Percentiles rank a stretch among this genome's conserved stretches.
Evolutionary conservation across 306 rosid species (phyloP).

Genomic region (Acmispon strigosus): DNA sequence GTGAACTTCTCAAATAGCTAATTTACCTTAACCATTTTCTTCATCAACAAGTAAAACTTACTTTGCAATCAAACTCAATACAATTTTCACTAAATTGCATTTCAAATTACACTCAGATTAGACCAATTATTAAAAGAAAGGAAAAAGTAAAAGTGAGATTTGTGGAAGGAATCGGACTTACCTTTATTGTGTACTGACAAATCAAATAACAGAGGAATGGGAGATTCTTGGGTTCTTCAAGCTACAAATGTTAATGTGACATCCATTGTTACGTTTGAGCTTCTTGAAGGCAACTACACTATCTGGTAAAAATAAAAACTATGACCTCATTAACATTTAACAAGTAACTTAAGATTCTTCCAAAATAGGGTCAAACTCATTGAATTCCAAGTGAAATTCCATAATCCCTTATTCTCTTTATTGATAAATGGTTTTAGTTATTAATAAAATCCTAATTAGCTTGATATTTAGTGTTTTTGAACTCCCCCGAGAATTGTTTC

Average conservation of each 20-base stretch:
- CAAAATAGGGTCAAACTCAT: not conserved
- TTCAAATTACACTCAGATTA: not conserved
- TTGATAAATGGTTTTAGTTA: no score
- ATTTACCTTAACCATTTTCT: no score
- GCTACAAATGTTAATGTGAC: not conserved
- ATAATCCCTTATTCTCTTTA: not conserved
- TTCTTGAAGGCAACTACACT: constrained; percentile 3
- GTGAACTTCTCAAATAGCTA: no score
- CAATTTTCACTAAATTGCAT: not conserved
- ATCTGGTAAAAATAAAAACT: not conserved
- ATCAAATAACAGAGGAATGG: not conserved
- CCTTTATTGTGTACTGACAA: not conserved
- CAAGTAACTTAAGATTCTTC: not conserved
- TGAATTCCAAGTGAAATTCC: not conserved
- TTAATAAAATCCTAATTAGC: no score
- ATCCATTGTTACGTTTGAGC: constrained; percentile 8
- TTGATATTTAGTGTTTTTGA: not conserved
- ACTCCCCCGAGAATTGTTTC: no score
- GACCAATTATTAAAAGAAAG: not conserved
- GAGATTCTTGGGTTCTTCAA: no score
- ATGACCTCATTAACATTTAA: no score
- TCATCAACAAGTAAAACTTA: no score
- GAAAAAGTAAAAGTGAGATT: not conserved
- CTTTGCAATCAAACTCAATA: no score
- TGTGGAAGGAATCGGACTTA: not conserved